Conservation (phyloP, 23 red algal species). For the Gracilaria gracilis region DNA sequence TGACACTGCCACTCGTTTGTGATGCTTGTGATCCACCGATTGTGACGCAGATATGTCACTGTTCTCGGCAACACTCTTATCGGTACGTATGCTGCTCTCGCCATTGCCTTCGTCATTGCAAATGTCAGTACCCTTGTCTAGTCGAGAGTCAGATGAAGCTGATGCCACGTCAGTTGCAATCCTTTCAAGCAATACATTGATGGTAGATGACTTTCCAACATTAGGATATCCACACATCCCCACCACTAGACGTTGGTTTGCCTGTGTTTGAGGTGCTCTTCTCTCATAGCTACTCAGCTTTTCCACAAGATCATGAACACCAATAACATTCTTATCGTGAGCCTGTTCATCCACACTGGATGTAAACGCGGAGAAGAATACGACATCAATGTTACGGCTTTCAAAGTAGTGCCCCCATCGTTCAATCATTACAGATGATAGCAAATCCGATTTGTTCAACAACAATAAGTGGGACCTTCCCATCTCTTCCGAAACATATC, state of each 20-base stretch:
- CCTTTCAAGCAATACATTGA: slow-evolving; percentile 86
- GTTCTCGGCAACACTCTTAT: neutral
- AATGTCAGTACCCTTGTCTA: neutral
- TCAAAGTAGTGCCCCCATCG: slow-evolving; percentile 84
- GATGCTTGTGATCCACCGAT: neutral
- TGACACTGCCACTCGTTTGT: slow-evolving; percentile 87
- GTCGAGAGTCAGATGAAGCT: neutral
- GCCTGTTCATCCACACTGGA: slow-evolving; percentile 52
- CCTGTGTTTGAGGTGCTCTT: slow-evolving; percentile 28
- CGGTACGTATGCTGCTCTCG: neutral
- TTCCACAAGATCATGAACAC: slow-evolving; percentile 43
- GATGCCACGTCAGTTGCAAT: neutral
- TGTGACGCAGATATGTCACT: neutral
- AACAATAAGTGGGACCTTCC: slow-evolving; percentile 71
- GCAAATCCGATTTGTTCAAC: slow-evolving; percentile 95
- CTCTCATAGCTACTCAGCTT: slow-evolving; percentile 38
- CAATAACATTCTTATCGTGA: slow-evolving; percentile 42
- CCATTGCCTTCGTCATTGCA: neutral
- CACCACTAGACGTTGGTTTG: slow-evolving; percentile 68
- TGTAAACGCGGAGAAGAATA: slow-evolving; percentile 94
- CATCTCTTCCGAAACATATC: slow-evolving; percentile 77
- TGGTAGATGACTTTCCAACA: slow-evolving; percentile 97
- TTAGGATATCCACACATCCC: slow-evolving; percentile 99
- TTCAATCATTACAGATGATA: slow-evolving; percentile 53
- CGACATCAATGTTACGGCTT: slow-evolving; percentile 26